Evolutionary conservation across 1,284 basidiomycete species (phyloP).

Genomic region (Gomphus bonarii): DNA sequence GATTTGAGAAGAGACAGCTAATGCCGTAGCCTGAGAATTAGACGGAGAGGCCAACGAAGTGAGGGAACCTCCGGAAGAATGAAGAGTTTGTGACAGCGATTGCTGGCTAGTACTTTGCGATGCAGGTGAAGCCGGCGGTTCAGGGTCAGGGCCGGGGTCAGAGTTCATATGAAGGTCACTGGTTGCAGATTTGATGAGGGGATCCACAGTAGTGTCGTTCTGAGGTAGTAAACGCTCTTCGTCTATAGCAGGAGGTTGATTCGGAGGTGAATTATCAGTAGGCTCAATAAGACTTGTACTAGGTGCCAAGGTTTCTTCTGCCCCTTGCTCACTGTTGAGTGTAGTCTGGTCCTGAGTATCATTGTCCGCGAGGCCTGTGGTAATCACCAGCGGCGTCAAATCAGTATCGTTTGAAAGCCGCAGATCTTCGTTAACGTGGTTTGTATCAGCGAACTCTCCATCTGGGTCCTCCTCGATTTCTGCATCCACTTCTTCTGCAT

Average conservation of each 20-base stretch:
- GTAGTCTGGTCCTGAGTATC: neutral
- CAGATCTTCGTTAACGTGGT: neutral
- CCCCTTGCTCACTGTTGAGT: neutral
- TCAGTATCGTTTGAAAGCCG: neutral
- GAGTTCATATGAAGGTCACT: neutral
- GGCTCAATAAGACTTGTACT: neutral
- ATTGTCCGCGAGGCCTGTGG: neutral
- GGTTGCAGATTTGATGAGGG: neutral
- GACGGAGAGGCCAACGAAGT: neutral
- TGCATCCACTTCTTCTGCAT: slow-evolving; percentile 13
- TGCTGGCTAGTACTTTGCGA: slow-evolving; percentile 19
- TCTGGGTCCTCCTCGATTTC: slow-evolving; percentile 34
- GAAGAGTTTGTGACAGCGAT: slow-evolving; percentile 6
- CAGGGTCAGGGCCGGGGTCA: slow-evolving; percentile 21
- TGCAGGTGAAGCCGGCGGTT: slow-evolving; percentile 44
- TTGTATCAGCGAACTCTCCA: neutral
- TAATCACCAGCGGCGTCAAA: neutral
- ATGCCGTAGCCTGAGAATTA: neutral
- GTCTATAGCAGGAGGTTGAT: neutral
- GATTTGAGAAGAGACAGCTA: neutral
- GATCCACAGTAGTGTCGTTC: neutral
- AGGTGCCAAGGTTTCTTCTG: neutral
- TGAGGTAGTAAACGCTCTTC: neutral
- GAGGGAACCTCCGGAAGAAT: slow-evolving; percentile 6
- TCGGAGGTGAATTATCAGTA: slow-evolving; percentile 7